phyloP scores from a whole-genome alignment of 2,329 filamentous ascomycete genomes.

The Leptodontidium sp. region DNA sequence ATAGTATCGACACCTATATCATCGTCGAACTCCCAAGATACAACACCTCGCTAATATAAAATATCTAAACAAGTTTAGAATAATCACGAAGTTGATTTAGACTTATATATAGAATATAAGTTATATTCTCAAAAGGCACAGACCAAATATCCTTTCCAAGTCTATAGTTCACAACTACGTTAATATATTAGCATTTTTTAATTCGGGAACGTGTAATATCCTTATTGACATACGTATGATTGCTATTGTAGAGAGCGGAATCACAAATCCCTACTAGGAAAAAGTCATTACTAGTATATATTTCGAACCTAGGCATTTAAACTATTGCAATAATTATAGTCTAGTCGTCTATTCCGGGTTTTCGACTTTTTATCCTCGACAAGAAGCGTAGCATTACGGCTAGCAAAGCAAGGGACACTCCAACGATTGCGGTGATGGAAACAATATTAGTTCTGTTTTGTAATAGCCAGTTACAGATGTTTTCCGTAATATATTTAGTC shows the following conservation, averaged over 20 bases:
- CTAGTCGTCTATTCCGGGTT: conserved; percentile 1
- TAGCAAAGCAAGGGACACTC: neutral
- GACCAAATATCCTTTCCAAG: neutral
- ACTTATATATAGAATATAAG: conserved; percentile 6
- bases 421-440: conserved; percentile 5
- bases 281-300: conserved; percentile 6
- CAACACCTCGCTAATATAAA: conserved; percentile 31
- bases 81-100: conserved; percentile 4
- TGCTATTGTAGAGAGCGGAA: neutral
- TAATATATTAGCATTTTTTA: conserved; percentile 2
- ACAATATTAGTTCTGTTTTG: conserved; percentile 1
- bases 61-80: conserved; percentile 27
- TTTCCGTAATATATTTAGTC: conserved; percentile 8
- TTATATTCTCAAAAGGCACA: neutral
- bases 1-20: conserved; percentile 32
- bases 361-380: conserved; percentile 1
- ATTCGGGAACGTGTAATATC: neutral
- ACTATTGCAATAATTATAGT: conserved; percentile 4
- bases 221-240: conserved; percentile 1
- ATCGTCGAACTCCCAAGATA: conserved; percentile 33
- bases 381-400: conserved; percentile 7
- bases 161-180: neutral
- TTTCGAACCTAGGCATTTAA: neutral
- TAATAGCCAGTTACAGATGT: neutral
- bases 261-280: neutral